Conservation (phyloP, 2,329 filamentous ascomycete genomes). For the Pseudonectria foliicola region DNA sequence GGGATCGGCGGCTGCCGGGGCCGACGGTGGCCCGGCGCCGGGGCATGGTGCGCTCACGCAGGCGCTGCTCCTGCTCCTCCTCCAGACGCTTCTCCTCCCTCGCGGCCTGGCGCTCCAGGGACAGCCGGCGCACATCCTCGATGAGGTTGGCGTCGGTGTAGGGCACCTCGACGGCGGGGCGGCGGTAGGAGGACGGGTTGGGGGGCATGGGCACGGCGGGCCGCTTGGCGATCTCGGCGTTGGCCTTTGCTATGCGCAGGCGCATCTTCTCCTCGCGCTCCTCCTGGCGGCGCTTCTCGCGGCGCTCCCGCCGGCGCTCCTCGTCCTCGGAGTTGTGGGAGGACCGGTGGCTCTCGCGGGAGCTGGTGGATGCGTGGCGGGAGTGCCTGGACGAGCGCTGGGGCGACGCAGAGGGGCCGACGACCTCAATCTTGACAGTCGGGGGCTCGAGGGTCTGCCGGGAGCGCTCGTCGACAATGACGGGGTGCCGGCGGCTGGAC, state of each 20-base stretch:
- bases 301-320: conserved; percentile 15
- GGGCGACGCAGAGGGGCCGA: conserved; percentile 16
- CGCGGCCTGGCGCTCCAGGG: conserved; percentile 20
- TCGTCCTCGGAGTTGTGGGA: conserved; percentile 22
- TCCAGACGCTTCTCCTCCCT: conserved; percentile 27
- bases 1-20: conserved; percentile 28
- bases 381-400: conserved; percentile 24
- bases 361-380: conserved; percentile 31
- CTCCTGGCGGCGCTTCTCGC: conserved; percentile 21
- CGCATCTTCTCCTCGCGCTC: conserved; percentile 21
- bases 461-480: conserved; percentile 33
- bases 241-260: conserved; percentile 33
- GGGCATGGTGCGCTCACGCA: conserved; percentile 35
- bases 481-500: conserved; percentile 22
- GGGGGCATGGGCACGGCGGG: conserved; percentile 24
- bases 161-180: conserved; percentile 16
- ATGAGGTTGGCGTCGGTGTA: conserved; percentile 25
- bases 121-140: conserved; percentile 25
- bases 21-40: conserved; percentile 30
- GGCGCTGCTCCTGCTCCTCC: conserved; percentile 32
- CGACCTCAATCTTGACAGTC: conserved; percentile 31
- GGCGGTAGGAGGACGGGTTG: conserved; percentile 16
- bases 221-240: conserved; percentile 35
- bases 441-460: conserved; percentile 12
- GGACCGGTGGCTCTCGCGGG: conserved; percentile 26